A percentile compares a stretch with the other conserved stretches of the same genome.
These are phyloP conservation scores for Fraxinus baroniana DNA, from an alignment of 305 asterid species.

Conservation along the genomic window DNA sequence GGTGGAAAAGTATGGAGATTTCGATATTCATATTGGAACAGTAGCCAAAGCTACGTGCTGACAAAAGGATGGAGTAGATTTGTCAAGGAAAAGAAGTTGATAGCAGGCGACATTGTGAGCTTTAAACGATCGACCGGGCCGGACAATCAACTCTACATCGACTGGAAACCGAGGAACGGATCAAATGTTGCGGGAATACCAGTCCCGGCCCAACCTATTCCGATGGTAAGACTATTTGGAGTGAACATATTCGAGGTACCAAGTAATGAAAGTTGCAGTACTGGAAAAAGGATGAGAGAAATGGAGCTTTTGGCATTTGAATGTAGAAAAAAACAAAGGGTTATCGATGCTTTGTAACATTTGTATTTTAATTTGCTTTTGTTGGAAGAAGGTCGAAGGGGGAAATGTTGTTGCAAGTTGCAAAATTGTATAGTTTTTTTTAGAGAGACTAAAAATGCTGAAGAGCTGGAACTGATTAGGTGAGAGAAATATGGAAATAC, in stretches of 20 bases:
- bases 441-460: conserved; percentile 33
- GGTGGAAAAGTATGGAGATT: conserved; percentile 83
- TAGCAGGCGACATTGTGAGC: conserved; percentile 69
- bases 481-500: conserved; percentile 24
- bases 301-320: conserved; percentile 57
- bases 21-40: conserved; percentile 81
- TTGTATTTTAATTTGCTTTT: conserved; percentile 5
- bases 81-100: conserved; percentile 67
- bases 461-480: conserved; percentile 29
- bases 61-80: conserved; percentile 90
- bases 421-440: conserved; percentile 35
- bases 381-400: conserved; percentile 12
- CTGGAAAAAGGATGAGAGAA: conserved; percentile 58
- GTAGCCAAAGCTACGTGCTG: conserved; percentile 79
- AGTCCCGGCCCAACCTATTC: conserved; percentile 21
- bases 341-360: conserved; percentile 64
- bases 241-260: conserved; percentile 60
- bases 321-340: conserved; percentile 66
- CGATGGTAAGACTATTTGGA: conserved; percentile 62
- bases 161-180: conserved; percentile 46
- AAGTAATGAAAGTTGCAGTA: conserved; percentile 25
- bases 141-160: conserved; percentile 67
- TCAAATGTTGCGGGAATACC: not conserved
- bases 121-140: conserved; percentile 54
- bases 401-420: conserved; percentile 44